Percentiles rank a stretch among this genome's conserved stretches.
These are phyloP conservation scores for Aspergillus sp. DNA, from an alignment of 2,329 filamentous ascomycete species.

Conservation along the genomic window DNA sequence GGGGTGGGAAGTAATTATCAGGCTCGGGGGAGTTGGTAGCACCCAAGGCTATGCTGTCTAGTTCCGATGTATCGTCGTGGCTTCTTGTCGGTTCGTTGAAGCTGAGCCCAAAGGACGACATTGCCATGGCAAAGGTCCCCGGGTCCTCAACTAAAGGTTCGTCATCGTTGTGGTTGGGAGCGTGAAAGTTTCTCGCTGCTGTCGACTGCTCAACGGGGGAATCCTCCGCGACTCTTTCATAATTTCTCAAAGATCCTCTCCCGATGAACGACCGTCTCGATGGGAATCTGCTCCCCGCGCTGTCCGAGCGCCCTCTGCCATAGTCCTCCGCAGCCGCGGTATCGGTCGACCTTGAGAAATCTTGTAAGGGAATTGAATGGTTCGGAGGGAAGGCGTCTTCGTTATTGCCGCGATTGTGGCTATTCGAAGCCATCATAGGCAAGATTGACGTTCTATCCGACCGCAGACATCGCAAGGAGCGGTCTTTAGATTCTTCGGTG, in stretches of 20 bases:
- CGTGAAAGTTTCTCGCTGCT: conserved; percentile 15
- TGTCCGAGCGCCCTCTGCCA: conserved; percentile 23
- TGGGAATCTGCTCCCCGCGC: conserved; percentile 40
- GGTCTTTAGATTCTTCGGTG: not conserved
- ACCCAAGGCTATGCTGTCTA: conserved; percentile 25
- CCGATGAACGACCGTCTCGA: conserved; percentile 37
- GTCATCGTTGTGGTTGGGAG: conserved; percentile 19
- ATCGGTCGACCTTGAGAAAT: conserved; percentile 46
- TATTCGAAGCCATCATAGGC: conserved; percentile 38
- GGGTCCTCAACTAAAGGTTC: conserved; percentile 31
- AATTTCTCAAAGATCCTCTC: conserved; percentile 40
- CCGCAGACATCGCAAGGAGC: conserved; percentile 33
- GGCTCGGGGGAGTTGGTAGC: conserved; percentile 37
- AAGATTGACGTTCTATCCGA: conserved; percentile 28
- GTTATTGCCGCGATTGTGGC: conserved; percentile 25
- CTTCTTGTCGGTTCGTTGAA: conserved; percentile 27
- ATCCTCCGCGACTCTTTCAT: conserved; percentile 50
- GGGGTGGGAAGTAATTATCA: conserved; percentile 52
- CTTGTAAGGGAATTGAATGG: conserved; percentile 66
- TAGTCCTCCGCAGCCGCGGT: conserved; percentile 20
- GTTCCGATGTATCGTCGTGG: conserved; percentile 24
- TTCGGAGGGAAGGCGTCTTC: conserved; percentile 20
- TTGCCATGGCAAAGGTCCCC: conserved; percentile 38
- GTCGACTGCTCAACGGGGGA: conserved; percentile 38
- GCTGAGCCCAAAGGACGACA: conserved; percentile 37